Evolutionary conservation across 768 basidiomycete genomes (phyloP).

Genomic region (Macrolepiota dolichaula): DNA sequence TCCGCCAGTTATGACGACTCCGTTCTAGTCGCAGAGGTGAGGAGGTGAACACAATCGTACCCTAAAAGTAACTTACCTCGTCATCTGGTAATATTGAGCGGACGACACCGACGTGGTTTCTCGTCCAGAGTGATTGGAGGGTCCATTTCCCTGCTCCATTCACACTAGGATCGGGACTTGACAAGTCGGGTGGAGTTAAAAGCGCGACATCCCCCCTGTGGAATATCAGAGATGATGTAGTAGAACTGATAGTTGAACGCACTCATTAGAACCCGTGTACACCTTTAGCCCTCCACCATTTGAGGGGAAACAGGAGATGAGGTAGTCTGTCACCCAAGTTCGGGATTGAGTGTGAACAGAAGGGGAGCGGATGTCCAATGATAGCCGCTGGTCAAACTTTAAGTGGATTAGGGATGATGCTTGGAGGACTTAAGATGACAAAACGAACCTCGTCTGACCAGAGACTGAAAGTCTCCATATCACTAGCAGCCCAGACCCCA

Average conservation of each 20-base stretch:
- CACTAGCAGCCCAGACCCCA: constrained; percentile 77
- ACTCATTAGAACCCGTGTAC: constrained; percentile 78
- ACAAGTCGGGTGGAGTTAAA: constrained; percentile 29
- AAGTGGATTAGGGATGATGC: neutral
- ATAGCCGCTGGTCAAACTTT: constrained; percentile 58
- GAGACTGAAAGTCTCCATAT: constrained; percentile 91
- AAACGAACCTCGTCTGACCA: constrained; percentile 70
- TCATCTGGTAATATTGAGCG: constrained; percentile 57
- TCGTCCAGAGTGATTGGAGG: constrained; percentile 49
- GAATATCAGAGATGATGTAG: neutral
- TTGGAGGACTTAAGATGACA: neutral
- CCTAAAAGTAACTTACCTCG: constrained; percentile 27
- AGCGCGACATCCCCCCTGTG: constrained; percentile 57
- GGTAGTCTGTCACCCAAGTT: constrained; percentile 80
- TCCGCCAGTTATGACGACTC: constrained; percentile 26
- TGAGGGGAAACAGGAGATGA: constrained; percentile 50
- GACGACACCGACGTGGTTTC: constrained; percentile 55
- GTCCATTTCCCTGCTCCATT: constrained; percentile 42
- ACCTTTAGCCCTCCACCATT: constrained; percentile 37
- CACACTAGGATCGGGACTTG: constrained; percentile 19
- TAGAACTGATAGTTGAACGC: constrained; percentile 16
- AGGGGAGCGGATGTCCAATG: constrained; percentile 61
- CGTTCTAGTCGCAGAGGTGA: constrained; percentile 15
- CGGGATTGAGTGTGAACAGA: constrained; percentile 52
- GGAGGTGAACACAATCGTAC: neutral